phyloP scores from a whole-genome alignment of 805 yeast species.

The Wickerhamiella allomyrinae region DNA sequence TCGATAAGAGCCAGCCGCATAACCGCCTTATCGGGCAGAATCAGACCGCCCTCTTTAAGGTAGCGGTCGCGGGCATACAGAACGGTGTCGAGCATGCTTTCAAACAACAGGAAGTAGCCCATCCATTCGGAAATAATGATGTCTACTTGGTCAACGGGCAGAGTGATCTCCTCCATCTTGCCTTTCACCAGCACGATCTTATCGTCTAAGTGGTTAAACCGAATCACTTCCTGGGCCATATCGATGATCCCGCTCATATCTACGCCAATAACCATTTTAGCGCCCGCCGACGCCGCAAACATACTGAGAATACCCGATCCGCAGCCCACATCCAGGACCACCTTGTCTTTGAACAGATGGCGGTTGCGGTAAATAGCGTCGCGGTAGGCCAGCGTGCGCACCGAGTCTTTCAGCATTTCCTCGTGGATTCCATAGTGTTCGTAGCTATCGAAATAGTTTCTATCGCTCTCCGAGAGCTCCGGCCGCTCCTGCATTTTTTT shows the following conservation, averaged over 20 bases:
- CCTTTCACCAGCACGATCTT: constrained; percentile 83
- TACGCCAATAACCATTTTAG: constrained; percentile 92
- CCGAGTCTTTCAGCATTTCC: constrained; percentile 94
- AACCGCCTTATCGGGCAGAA: constrained; percentile 86
- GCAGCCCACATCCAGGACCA: constrained; percentile 95
- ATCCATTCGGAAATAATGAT: constrained; percentile 97
- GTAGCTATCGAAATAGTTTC: constrained; percentile 88
- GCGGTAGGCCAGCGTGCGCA: constrained; percentile 82
- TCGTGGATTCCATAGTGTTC: constrained; percentile 97
- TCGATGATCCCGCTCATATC: constrained; percentile 94
- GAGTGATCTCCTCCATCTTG: constrained; percentile 75
- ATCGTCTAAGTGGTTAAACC: constrained; percentile 69
- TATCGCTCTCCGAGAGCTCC: constrained; percentile 34
- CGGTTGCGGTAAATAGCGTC: constrained; percentile 85
- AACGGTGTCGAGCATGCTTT: constrained; percentile 96
- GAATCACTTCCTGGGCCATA: constrained; percentile 84
- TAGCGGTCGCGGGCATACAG: constrained; percentile 86
- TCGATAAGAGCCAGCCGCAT: constrained; percentile 86
- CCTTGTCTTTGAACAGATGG: constrained; percentile 77
- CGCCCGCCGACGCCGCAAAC: constrained; percentile 99
- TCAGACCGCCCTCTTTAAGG: constrained; percentile 63
- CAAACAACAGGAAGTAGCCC: constrained; percentile 94
- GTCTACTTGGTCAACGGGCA: constrained; percentile 83
- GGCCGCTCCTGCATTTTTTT: no score
- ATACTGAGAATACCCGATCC: constrained; percentile 96